Evolutionary conservation across 441 rosid species (phyloP), one percentile per base, ranked within the genome.

Genomic region (Adansonia gregorii): DNA sequence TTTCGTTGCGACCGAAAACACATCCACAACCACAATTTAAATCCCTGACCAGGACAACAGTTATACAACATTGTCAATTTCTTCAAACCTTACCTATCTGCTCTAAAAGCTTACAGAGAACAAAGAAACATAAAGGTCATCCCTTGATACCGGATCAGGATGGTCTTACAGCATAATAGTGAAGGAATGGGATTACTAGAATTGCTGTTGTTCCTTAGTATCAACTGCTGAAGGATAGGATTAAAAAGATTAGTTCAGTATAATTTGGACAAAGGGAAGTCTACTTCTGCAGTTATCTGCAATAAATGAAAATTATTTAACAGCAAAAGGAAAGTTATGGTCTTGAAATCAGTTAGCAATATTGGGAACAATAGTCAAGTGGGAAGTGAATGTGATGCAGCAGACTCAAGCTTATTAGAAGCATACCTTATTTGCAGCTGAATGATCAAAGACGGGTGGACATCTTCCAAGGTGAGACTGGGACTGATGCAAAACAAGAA

Each of bases 401-500:
- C 48, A 41, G 8, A 66, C 12, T 2, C 5, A 61, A 77, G 43
- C 67, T 27, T 64, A 78, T 11, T 27, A 71, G 64, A 60, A 85
- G 72, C 49, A 72, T 63, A 93, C 98, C 94, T 92, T 92, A 78
- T 78, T 87, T 76, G 59, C n/a, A 17, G 81, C 73, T 41, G 90
- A 67, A 49, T 72, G 90, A 76, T 87, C 72, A 81, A 82, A 80
- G 74, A 90, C 52, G 9, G 98, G 93, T 61, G 94, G 93, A 19
- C 97, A 88, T 72, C 92, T 82, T 78, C 96, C 98, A 74, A 93
- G 93, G 84, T 95, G 97, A 63, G 97, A 79, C 60, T 76, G 91
- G 24, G 94, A 90, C 78, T 91, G 97, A 82, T 93, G 91, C 75
- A 93, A 83, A 79, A 93, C 94, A 83, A 77, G 90, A 79, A 89